Evolutionary conservation across 2,329 filamentous ascomycete species (phyloP).

Genomic region (Aureobasidium zeae): DNA sequence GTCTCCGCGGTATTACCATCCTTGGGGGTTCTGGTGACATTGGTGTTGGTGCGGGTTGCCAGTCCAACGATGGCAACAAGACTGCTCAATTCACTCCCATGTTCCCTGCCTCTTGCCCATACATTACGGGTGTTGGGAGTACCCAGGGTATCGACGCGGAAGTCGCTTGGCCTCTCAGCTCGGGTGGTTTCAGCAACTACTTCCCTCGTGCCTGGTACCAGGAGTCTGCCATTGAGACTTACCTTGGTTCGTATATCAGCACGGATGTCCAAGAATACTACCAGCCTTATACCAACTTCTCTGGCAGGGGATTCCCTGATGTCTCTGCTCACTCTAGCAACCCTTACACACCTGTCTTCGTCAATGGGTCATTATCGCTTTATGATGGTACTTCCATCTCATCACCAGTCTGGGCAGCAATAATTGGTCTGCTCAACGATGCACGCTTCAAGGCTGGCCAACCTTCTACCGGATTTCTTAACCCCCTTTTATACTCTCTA

Average conservation of each 20-base stretch:
- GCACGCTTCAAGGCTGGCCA: slow-evolving; percentile 43
- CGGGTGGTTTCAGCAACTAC: slow-evolving; percentile 37
- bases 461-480: slow-evolving; percentile 45
- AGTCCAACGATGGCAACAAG: slow-evolving; percentile 39
- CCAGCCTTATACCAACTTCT: slow-evolving; percentile 20
- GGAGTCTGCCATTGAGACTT: slow-evolving; percentile 31
- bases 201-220: slow-evolving; percentile 37
- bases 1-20: slow-evolving; percentile 54
- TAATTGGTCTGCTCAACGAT: slow-evolving; percentile 54
- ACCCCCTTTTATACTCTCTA: slow-evolving; percentile 39
- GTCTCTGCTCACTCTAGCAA: slow-evolving; percentile 43
- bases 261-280: slow-evolving; percentile 32
- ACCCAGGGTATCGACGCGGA: slow-evolving; percentile 35
- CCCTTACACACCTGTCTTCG: slow-evolving; percentile 33
- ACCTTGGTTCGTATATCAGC: slow-evolving; percentile 27
- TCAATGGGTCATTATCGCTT: slow-evolving; percentile 34
- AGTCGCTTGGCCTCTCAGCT: slow-evolving; percentile 41
- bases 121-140: slow-evolving; percentile 38
- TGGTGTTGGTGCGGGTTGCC: slow-evolving; percentile 43
- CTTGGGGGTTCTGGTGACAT: slow-evolving; percentile 54
- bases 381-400: slow-evolving; percentile 11
- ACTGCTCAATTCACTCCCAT: slow-evolving; percentile 37
- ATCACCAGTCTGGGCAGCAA: slow-evolving; percentile 46
- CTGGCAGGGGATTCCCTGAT: slow-evolving; percentile 38
- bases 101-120: slow-evolving; percentile 41